A percentile compares a stretch with the other conserved stretches of the same genome.
Evolutionary conservation across 83 land plant species (phyloP).

Genomic region (Picea abies): DNA sequence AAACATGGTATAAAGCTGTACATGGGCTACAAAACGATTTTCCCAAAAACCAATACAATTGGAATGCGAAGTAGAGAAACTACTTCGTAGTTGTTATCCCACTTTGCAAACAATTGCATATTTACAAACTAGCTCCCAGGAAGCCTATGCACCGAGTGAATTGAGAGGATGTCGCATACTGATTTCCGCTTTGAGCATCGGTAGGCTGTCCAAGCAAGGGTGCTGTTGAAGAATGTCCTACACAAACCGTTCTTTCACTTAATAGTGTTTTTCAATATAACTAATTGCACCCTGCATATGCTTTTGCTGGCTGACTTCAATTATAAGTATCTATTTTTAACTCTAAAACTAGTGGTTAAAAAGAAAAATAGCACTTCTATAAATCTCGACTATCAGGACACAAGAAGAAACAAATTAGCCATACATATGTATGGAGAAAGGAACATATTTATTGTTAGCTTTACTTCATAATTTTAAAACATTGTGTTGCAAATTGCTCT

Average conservation of each 20-base stretch:
- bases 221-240: slow-evolving; percentile 19
- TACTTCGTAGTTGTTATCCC: no score
- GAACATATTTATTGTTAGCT: background rate
- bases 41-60: no score
- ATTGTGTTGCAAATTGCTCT: background rate
- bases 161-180: slow-evolving; percentile 10
- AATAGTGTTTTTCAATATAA: background rate
- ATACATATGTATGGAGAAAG: background rate
- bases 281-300: background rate
- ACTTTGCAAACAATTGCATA: no score
- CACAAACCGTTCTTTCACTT: background rate
- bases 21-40: background rate
- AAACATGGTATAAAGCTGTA: background rate
- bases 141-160: background rate
- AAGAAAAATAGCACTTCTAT: background rate
- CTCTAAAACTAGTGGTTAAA: background rate
- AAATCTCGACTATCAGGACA: background rate
- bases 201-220: background rate
- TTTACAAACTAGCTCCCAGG: no score
- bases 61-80: no score
- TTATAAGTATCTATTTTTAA: background rate
- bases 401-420: background rate
- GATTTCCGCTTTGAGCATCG: slow-evolving; percentile 16
- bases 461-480: background rate
- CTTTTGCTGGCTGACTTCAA: background rate